Percentiles rank a stretch among this genome's conserved stretches.
Conservation (phyloP, 768 basidiomycete species). For the Mycena capillaripes region DNA sequence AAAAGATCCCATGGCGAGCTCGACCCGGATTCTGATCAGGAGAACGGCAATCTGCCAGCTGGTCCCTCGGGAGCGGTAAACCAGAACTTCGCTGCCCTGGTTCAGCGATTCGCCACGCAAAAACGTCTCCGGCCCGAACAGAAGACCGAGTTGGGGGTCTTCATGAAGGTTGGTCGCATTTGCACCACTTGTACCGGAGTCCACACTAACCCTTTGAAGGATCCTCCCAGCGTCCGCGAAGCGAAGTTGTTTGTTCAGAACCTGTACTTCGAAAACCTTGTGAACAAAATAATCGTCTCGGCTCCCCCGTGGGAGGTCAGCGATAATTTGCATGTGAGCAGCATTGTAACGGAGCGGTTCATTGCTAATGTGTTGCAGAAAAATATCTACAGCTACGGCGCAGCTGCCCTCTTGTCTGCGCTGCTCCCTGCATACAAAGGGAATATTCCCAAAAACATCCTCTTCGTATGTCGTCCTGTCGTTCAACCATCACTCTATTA, state of each 20-base stretch:
- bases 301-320: neutral
- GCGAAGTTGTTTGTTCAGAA: neutral
- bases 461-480: neutral
- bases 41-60: neutral
- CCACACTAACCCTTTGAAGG: neutral
- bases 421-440: conserved; percentile 12
- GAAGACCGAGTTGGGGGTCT: neutral
- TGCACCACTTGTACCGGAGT: neutral
- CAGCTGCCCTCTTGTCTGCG: neutral
- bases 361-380: neutral
- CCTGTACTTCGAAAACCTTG: neutral
- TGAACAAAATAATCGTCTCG: neutral
- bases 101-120: neutral
- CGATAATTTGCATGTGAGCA: neutral
- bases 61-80: neutral
- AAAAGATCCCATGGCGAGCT: neutral
- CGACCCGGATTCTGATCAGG: neutral
- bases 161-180: neutral
- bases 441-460: neutral
- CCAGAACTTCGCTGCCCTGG: neutral
- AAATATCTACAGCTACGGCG: conserved; percentile 12
- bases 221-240: neutral
- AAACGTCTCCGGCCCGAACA: neutral
- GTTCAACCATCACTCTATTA: neutral
- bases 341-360: too few relatives aligned